phyloP scores from a whole-genome alignment of 169 alveolate genomes.

The Cryptosporidium tyzzeri region DNA sequence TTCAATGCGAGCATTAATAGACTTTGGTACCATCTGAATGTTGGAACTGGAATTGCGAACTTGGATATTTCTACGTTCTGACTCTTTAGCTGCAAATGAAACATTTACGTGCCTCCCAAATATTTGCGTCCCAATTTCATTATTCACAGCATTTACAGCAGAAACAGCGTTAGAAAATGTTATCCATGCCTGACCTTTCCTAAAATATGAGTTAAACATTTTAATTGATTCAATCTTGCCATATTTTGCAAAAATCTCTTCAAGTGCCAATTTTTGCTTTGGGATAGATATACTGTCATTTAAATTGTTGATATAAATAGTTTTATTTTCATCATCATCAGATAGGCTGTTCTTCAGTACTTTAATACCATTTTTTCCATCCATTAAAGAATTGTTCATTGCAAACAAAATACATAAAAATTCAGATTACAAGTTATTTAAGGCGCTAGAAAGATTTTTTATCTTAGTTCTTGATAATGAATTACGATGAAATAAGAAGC shows the following conservation, averaged over 20 bases:
- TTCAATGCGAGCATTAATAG: constrained; percentile 13
- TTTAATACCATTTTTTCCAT: neutral
- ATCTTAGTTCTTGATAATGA: neutral
- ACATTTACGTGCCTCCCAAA: constrained; percentile 30
- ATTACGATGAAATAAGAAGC: neutral
- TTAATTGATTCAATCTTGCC: constrained; percentile 50
- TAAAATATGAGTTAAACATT: constrained; percentile 39
- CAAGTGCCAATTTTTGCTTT: constrained; percentile 10
- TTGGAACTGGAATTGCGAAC: neutral
- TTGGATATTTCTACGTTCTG: neutral
- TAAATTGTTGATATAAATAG: constrained; percentile 45
- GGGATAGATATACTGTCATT: constrained; percentile 16
- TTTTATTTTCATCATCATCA: neutral
- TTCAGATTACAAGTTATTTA: neutral
- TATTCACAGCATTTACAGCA: constrained; percentile 32
- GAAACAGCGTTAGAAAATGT: constrained; percentile 19
- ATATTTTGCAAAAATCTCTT: constrained; percentile 16
- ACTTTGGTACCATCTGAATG: constrained; percentile 27
- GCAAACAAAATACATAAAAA: neutral
- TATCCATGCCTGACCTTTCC: constrained; percentile 75
- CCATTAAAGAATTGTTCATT: neutral
- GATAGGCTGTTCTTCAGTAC: neutral
- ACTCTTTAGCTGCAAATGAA: constrained; percentile 9
- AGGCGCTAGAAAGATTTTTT: neutral
- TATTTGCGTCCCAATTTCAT: constrained; percentile 2